Conservation (phyloP, 495 filamentous ascomycete species). For the Monascus purpureus region DNA sequence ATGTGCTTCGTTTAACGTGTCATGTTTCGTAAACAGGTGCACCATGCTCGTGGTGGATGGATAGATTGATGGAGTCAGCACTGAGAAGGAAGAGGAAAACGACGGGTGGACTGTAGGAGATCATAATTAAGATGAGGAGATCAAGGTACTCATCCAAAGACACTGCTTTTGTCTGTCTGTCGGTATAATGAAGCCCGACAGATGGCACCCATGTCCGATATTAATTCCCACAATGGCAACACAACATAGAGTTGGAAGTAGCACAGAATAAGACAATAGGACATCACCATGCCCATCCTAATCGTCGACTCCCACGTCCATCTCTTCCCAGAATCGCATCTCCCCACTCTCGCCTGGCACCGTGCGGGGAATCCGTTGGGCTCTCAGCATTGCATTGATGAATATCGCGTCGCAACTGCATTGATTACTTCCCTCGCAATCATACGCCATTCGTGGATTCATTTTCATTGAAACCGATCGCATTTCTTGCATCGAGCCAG, state of each 20-base stretch:
- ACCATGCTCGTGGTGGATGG: no score
- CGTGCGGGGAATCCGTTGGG: slow-evolving; percentile 38
- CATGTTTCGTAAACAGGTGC: no score
- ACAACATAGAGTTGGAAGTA: background rate
- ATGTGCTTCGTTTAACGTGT: no score
- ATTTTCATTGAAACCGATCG: slow-evolving; percentile 75
- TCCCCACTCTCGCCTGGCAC: slow-evolving; percentile 52
- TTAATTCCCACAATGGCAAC: background rate
- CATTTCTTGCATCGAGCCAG: slow-evolving; percentile 39
- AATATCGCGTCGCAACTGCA: slow-evolving; percentile 33
- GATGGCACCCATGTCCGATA: no score
- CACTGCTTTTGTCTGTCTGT: no score
- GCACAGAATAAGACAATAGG: slow-evolving; percentile 1
- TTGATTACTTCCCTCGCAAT: slow-evolving; percentile 3
- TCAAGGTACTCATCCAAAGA: no score
- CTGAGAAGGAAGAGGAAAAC: no score
- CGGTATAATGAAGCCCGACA: no score
- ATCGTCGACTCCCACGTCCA: slow-evolving; percentile 84
- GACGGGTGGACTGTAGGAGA: no score
- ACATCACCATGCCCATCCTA: slow-evolving; percentile 14
- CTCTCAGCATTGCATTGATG: slow-evolving; percentile 44
- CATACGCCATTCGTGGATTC: slow-evolving; percentile 41
- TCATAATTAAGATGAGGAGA: no score
- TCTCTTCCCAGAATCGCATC: slow-evolving; percentile 55
- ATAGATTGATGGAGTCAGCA: no score